These are phyloP conservation scores for Geotrichum bryndzae DNA, from an alignment of 1,139 yeast species.

Conservation along the genomic window DNA sequence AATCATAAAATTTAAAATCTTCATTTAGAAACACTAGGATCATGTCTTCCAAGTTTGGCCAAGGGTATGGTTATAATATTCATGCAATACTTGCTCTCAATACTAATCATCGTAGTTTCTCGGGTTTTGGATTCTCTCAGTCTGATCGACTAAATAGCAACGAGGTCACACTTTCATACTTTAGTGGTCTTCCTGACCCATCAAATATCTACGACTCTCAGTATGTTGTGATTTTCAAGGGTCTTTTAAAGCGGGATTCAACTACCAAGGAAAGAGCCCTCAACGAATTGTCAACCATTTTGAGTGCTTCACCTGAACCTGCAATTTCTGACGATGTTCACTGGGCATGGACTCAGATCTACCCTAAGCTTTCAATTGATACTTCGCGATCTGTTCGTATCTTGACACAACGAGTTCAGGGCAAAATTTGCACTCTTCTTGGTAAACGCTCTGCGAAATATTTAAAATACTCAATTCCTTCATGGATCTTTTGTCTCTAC, in stretches of 20 bases:
- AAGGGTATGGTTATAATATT: slow-evolving; percentile 3
- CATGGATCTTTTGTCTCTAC: slow-evolving; percentile 64
- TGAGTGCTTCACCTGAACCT: slow-evolving; percentile 26
- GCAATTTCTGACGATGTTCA: slow-evolving; percentile 42
- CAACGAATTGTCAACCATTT: slow-evolving; percentile 41
- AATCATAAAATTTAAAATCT: neutral
- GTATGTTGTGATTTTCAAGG: slow-evolving; percentile 61
- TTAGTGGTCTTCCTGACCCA: slow-evolving; percentile 73
- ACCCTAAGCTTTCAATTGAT: slow-evolving; percentile 71
- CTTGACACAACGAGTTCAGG: slow-evolving; percentile 59
- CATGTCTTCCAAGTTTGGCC: slow-evolving; percentile 5
- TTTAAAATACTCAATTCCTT: slow-evolving; percentile 63
- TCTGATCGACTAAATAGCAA: slow-evolving; percentile 40
- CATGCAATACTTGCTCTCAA: neutral
- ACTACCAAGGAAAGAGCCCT: slow-evolving; percentile 81
- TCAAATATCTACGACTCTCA: slow-evolving; percentile 52
- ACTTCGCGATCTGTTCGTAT: slow-evolving; percentile 59
- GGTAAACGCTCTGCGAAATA: slow-evolving; percentile 62
- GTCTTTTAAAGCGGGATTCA: slow-evolving; percentile 68
- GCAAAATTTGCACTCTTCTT: slow-evolving; percentile 42
- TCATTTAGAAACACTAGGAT: neutral
- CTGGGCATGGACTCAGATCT: slow-evolving; percentile 73
- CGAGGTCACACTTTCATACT: slow-evolving; percentile 65
- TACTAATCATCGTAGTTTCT: slow-evolving; percentile 2
- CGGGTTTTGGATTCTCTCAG: slow-evolving; percentile 11